phyloP scores from a whole-genome alignment of 495 filamentous ascomycete genomes.

The Tuber microsphaerosporum region DNA sequence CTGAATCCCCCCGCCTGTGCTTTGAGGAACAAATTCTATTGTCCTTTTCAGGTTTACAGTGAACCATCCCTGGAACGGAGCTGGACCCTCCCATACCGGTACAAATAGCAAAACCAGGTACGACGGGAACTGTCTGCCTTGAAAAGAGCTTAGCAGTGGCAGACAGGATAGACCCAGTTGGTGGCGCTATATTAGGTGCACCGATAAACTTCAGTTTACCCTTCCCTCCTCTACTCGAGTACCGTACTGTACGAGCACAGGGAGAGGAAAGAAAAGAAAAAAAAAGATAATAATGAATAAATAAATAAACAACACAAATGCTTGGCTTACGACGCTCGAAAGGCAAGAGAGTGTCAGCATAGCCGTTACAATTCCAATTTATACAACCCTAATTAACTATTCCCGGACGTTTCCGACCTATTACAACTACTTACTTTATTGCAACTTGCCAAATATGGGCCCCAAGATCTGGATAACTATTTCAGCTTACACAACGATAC shows the following conservation, averaged over 20 bases:
- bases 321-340: background rate
- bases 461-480: background rate
- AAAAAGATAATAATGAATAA: background rate
- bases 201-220: slow-evolving; percentile 6
- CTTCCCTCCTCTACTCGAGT: slow-evolving; percentile 7
- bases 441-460: background rate
- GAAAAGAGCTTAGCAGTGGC: slow-evolving; percentile 12
- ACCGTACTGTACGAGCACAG: no score
- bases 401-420: background rate
- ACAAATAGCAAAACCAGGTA: background rate
- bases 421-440: background rate
- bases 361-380: background rate
- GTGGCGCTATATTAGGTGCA: slow-evolving; percentile 4
- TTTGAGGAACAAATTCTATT: background rate
- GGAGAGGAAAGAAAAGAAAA: slow-evolving; percentile 11
- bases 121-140: background rate
- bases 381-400: slow-evolving; percentile 1
- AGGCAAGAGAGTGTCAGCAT: background rate
- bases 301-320: slow-evolving; percentile 10
- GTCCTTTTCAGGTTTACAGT: background rate
- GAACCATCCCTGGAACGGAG: background rate
- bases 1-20: background rate
- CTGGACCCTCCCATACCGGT: background rate
- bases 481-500: slow-evolving; percentile 5
- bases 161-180: background rate